phyloP scores from a whole-genome alignment of 1,139 yeast genomes.

The Yamadazyma friedrichii region DNA sequence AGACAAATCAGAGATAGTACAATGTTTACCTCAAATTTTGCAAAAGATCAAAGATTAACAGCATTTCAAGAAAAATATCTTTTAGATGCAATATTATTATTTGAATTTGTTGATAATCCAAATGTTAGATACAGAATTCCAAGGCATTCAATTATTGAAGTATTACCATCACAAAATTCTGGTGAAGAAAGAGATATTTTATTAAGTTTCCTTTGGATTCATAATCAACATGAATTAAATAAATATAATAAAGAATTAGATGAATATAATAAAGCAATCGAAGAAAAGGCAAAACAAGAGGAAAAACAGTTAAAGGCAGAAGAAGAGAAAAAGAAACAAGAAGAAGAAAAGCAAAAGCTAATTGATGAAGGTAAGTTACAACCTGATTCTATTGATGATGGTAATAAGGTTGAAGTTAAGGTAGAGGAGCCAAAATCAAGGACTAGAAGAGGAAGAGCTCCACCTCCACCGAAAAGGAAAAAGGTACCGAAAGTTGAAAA shows the following conservation, averaged over 20 bases:
- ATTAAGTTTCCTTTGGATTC: constrained; percentile 64
- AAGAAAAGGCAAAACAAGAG: constrained; percentile 22
- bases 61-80: constrained; percentile 74
- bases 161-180: constrained; percentile 31
- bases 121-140: constrained; percentile 75
- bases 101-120: constrained; percentile 82
- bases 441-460: constrained; percentile 19
- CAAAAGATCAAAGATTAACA: constrained; percentile 54
- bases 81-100: constrained; percentile 68
- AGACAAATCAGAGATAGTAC: constrained; percentile 27
- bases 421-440: constrained; percentile 1
- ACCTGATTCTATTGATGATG: constrained; percentile 2
- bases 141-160: constrained; percentile 72
- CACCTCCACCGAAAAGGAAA: constrained; percentile 22
- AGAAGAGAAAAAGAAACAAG: constrained; percentile 20
- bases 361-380: constrained; percentile 13
- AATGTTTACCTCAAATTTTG: constrained; percentile 22
- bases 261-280: constrained; percentile 29
- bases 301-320: constrained; percentile 21
- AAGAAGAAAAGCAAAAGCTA: constrained; percentile 16
- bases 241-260: constrained; percentile 41
- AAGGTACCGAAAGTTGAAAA: constrained; percentile 22
- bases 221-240: constrained; percentile 50
- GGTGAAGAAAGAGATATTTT: constrained; percentile 45
- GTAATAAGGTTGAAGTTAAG: constrained; percentile 1